Percentiles rank a stretch among this genome's conserved stretches.
Evolutionary conservation across 192 early-diverging fungal genomes (phyloP).

Genomic region (Glomus cerebriforme): DNA sequence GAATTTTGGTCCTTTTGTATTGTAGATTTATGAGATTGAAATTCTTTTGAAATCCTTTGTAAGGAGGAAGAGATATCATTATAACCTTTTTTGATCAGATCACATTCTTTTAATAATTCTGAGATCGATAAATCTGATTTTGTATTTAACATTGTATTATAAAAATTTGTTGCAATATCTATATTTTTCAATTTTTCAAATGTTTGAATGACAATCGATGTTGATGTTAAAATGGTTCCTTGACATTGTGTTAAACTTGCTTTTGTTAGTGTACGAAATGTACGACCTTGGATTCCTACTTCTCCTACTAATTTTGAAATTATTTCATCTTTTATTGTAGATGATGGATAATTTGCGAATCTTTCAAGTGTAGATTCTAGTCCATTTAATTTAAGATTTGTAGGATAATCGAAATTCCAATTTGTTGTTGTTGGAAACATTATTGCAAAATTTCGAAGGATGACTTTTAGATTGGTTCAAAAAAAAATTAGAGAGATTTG

Average conservation of each 20-base stretch:
- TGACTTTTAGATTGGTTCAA: no score
- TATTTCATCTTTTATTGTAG: background rate
- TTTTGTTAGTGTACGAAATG: background rate
- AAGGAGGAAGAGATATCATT: background rate
- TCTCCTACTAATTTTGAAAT: background rate
- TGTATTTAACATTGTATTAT: no score
- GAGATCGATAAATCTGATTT: background rate
- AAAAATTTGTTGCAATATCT: background rate
- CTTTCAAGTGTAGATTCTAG: background rate
- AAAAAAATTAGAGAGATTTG: no score
- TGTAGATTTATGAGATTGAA: constrained; percentile 1
- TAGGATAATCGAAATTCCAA: background rate
- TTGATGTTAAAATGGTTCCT: background rate
- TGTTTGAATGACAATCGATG: background rate
- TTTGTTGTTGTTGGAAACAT: background rate
- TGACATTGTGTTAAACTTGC: background rate
- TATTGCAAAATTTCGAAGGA: background rate
- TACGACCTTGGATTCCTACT: background rate
- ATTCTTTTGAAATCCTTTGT: background rate
- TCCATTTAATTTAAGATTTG: constrained; percentile 2
- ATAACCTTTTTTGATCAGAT: constrained; percentile 4
- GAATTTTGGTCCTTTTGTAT: background rate
- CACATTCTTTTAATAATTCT: constrained; percentile 6
- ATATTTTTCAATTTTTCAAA: background rate
- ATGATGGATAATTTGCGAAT: constrained; percentile 1